Conservation (phyloP, 805 yeast genomes). For the Metschnikowia orientalis region DNA sequence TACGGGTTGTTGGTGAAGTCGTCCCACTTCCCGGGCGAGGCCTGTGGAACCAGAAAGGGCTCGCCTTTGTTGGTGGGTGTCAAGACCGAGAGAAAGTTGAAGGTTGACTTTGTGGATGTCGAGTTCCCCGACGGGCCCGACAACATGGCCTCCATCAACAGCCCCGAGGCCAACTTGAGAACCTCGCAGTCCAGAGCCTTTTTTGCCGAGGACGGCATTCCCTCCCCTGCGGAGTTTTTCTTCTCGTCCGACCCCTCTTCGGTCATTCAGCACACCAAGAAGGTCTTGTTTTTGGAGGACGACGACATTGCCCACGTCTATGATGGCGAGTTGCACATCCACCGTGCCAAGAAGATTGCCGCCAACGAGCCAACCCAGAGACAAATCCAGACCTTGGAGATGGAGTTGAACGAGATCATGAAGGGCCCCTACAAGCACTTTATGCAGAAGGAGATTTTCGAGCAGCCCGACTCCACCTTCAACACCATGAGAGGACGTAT, state of each 20-base stretch:
- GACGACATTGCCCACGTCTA: conserved; percentile 98
- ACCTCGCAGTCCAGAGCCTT: conserved; percentile 96
- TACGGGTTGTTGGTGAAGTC: conserved; percentile 94
- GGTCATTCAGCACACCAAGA: conserved; percentile 93
- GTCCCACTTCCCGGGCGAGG: conserved; percentile 88
- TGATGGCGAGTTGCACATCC: conserved; percentile 97
- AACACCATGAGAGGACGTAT: conserved; percentile 99
- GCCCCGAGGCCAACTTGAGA: conserved; percentile 57
- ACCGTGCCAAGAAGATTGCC: conserved; percentile 78
- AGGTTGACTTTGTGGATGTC: conserved; percentile 97
- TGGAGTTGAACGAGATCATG: conserved; percentile 97
- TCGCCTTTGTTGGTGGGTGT: conserved; percentile 97
- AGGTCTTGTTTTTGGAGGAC: conserved; percentile 93
- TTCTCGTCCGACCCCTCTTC: conserved; percentile 97
- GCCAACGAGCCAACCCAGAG: conserved; percentile 90
- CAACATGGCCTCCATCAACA: conserved; percentile 43
- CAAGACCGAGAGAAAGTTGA: conserved; percentile 89
- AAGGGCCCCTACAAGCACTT: conserved; percentile 94
- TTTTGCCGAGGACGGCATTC: conserved; percentile 86
- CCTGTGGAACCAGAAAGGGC: conserved; percentile 96
- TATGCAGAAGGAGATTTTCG: conserved; percentile 98
- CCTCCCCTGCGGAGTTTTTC: conserved; percentile 93
- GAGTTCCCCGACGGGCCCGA: conserved; percentile 77
- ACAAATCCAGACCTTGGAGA: conserved; percentile 92
- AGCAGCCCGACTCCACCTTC: conserved; percentile 97